phyloP scores from a whole-genome alignment of 2,329 filamentous ascomycete genomes.

The Colletotrichum sp. region DNA sequence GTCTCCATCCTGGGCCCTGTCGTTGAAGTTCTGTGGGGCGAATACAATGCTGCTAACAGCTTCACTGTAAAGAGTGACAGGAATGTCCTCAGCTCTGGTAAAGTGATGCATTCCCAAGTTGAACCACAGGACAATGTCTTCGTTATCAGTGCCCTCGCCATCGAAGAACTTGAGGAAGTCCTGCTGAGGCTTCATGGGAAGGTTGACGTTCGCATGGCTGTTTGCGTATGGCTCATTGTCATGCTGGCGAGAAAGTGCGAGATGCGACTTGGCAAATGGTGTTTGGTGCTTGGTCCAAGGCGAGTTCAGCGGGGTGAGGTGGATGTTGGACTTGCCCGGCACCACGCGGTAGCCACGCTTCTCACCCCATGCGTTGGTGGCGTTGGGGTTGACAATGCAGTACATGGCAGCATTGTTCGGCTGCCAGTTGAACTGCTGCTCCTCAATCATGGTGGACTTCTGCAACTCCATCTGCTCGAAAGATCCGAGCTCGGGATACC shows the following conservation, averaged over 20 bases:
- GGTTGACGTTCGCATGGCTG: constrained; percentile 15
- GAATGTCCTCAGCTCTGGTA: constrained; percentile 25
- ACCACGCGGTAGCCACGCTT: constrained; percentile 96
- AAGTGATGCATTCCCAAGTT: constrained; percentile 56
- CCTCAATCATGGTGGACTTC: constrained; percentile 25
- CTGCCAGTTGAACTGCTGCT: constrained; percentile 40
- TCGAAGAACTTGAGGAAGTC: constrained; percentile 48
- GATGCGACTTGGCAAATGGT: constrained; percentile 48
- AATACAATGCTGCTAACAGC: constrained; percentile 36
- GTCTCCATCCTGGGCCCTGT: constrained; percentile 40
- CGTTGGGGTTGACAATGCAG: constrained; percentile 48
- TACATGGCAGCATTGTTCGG: constrained; percentile 49
- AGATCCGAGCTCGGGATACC: constrained; percentile 39
- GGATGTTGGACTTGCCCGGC: constrained; percentile 93
- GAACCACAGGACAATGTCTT: constrained; percentile 49
- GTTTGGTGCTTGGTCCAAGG: constrained; percentile 43
- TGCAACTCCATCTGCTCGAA: constrained; percentile 38
- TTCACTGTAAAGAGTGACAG: constrained; percentile 36
- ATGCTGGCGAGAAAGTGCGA: constrained; percentile 39
- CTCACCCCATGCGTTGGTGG: constrained; percentile 52
- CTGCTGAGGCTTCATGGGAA: constrained; percentile 41
- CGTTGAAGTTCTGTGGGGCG: constrained; percentile 37
- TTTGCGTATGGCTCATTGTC: constrained; percentile 17
- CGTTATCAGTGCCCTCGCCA: constrained; percentile 36
- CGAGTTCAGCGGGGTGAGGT: constrained; percentile 50